A percentile compares a stretch with the other conserved stretches of the same genome.
Conservation (phyloP, 1,139 yeast species). For the Sugiyamaella pinicola region DNA sequence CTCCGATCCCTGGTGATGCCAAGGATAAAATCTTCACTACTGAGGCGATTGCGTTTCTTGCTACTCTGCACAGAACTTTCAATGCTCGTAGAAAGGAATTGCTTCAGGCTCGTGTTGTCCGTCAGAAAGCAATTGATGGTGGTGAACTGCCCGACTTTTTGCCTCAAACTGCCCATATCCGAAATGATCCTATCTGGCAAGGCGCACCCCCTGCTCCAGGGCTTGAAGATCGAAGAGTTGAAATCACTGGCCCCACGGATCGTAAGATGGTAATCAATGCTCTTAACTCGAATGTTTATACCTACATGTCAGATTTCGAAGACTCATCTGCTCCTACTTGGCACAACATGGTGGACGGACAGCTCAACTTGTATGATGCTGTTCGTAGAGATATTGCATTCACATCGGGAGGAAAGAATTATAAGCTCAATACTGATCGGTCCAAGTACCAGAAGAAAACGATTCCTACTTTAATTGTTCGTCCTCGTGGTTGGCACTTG, state of each 20-base stretch:
- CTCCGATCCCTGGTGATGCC: conserved; percentile 32
- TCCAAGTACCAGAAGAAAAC: conserved; percentile 28
- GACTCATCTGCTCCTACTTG: conserved; percentile 97
- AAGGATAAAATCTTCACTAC: conserved; percentile 52
- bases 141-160: conserved; percentile 74
- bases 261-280: conserved; percentile 95
- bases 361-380: conserved; percentile 89
- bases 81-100: conserved; percentile 61
- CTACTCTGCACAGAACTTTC: conserved; percentile 73
- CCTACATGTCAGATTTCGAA: conserved; percentile 95
- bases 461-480: conserved; percentile 72
- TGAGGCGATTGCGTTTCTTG: conserved; percentile 72
- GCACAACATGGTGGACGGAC: conserved; percentile 84
- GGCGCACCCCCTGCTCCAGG: conserved; percentile 80
- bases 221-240: conserved; percentile 46
- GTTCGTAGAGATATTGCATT: conserved; percentile 67
- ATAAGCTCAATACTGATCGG: conserved; percentile 54
- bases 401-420: conserved; percentile 61
- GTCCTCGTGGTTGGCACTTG: conserved; percentile 89
- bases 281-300: conserved; percentile 81
- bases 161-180: conserved; percentile 68
- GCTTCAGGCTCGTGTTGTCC: conserved; percentile 59
- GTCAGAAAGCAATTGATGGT: conserved; percentile 63
- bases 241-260: conserved; percentile 60
- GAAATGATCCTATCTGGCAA: conserved; percentile 76